Percentiles rank a stretch among this genome's conserved stretches.
phyloP scores from a whole-genome alignment of 257 asterid species.

The Solanum bulbocastanum region DNA sequence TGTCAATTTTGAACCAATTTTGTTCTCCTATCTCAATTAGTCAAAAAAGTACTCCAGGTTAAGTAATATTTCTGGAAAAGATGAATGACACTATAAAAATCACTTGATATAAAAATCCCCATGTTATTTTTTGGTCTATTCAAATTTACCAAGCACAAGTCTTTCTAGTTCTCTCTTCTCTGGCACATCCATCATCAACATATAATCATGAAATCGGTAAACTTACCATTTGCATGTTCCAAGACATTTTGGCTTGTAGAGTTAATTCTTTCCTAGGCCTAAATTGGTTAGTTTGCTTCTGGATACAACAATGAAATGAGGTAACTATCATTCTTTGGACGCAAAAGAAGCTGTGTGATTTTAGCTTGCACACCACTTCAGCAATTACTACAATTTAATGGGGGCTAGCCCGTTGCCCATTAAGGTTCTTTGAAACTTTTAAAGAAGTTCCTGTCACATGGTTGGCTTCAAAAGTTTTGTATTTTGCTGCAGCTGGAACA shows the following conservation, averaged over 20 bases:
- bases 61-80: not conserved
- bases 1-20: not conserved
- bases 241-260: not conserved
- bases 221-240: not conserved
- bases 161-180: not conserved
- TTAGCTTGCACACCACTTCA: not conserved
- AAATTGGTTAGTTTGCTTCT: not conserved
- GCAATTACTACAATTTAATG: not conserved
- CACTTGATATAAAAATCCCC: not conserved
- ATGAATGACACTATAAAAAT: not conserved
- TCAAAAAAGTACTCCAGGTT: not conserved
- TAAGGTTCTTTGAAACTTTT: not conserved
- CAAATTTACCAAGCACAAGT: not conserved
- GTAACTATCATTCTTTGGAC: not conserved
- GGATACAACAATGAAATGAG: not conserved
- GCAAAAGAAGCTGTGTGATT: not conserved
- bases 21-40: not conserved
- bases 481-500: slow-evolving; percentile 72
- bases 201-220: not conserved
- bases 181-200: not conserved
- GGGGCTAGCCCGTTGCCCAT: not conserved
- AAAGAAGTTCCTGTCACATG: not conserved
- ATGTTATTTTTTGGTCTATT: not conserved
- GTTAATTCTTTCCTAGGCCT: not conserved
- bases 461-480: not conserved